Base-by-base conservation (phyloP, 1,284 basidiomycete species). In the Veloboletus limbatus region DNA sequence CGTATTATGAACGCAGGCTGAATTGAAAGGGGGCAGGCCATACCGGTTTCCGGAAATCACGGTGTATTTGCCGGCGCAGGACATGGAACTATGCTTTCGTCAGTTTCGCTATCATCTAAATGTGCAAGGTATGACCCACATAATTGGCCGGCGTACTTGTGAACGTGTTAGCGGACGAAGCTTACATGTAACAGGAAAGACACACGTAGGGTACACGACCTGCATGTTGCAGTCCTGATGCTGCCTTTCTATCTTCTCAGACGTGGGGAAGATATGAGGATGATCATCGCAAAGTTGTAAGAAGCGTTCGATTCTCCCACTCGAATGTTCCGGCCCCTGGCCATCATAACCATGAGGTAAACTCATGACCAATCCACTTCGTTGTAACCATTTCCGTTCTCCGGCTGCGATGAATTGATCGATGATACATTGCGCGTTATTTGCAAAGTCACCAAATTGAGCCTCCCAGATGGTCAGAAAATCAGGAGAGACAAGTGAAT, bases 151-250 rank as follows among this genome's bases (percentile, higher is more conserved):
- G 91, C 0, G 92, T 95, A 27, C 85, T 88, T 55, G 31, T 28
- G 9, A 17, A 35, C 10, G 2, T 27, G 40, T 67, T 45, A 68
- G 52, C 30, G 2, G 17, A 5, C 3, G 21, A 3, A 27, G 4
- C 8, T 28, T 18, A 27, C 3, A 46, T 9, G 36, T 27, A 42
- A 16, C 41, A 41, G 35, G 41, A 27, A 37, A 3, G 17, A 76
- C 85, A 67, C 63, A 88, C 80, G 95, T 95, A 16, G 92, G 88
- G 73, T 98, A 98, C 31, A 97, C 92, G 55, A 98, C 87, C 71
- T 98, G 96, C 93, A 99, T 95, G 69, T 99, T 99, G 70, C 93
- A 96, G 69, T 99, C 97, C 74, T 99, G 97, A 67, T 97, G 94
- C 66, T 97, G 93, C 46, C 97, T 78, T 66, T 95, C 91, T 55